Conservation (phyloP, 441 rosid genomes). For the Gossypium gossypioides region DNA sequence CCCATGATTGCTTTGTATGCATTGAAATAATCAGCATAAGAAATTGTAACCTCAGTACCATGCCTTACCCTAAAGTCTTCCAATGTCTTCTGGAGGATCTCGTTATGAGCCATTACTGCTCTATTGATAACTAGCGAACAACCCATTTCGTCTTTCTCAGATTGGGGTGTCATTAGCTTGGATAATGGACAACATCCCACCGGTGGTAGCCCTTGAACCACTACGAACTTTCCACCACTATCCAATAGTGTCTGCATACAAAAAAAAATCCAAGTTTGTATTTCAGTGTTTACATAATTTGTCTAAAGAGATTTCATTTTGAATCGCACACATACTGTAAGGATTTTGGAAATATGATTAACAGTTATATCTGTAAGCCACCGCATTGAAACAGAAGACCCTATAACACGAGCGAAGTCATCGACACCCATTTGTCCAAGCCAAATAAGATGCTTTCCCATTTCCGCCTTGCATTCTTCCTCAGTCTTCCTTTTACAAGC, state of each 20-base stretch:
- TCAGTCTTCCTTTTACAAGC: slow-evolving; percentile 14
- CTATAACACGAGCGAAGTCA: slow-evolving; percentile 34
- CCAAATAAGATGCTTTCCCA: slow-evolving; percentile 28
- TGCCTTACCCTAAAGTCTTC: slow-evolving; percentile 6
- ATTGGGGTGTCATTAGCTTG: slow-evolving; percentile 8
- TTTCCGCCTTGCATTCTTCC: slow-evolving; percentile 6
- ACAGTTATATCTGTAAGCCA: slow-evolving; percentile 22
- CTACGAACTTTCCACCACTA: slow-evolving; percentile 32
- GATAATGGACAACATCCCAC: slow-evolving; percentile 33
- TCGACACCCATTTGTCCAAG: slow-evolving; percentile 35
- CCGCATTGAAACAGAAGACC: slow-evolving; percentile 13
- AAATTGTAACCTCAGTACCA: slow-evolving; percentile 6
- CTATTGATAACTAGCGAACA: slow-evolving; percentile 24
- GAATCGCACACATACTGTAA: slow-evolving; percentile 22
- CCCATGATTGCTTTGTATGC: slow-evolving; percentile 30
- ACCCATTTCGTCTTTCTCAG: slow-evolving; percentile 26
- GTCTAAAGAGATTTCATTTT: not conserved
- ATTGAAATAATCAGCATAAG: slow-evolving; percentile 31
- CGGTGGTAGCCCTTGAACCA: slow-evolving; percentile 45
- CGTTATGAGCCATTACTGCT: slow-evolving; percentile 27
- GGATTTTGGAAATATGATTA: slow-evolving; percentile 14
- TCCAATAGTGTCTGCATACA: slow-evolving; percentile 26
- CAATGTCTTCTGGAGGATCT: slow-evolving; percentile 25
- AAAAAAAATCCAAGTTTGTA: not conserved
- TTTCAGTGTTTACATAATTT: not conserved